Conservation (phyloP, 2,329 filamentous ascomycete genomes). For the Aspergillus puulaauensis region DNA sequence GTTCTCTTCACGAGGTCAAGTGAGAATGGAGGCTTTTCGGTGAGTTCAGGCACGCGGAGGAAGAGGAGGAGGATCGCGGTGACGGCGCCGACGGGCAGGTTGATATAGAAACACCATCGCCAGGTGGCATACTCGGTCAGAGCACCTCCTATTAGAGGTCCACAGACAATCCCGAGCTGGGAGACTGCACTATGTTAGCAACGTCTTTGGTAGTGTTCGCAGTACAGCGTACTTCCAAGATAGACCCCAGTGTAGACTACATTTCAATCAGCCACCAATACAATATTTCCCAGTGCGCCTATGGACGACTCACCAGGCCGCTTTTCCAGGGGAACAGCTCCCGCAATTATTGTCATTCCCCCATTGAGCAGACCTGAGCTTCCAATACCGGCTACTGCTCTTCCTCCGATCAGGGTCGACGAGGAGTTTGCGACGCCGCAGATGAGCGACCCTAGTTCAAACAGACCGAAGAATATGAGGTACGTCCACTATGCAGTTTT, state of each 20-base stretch:
- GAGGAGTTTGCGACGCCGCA: constrained; percentile 4
- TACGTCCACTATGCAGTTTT: background rate
- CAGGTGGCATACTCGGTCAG: constrained; percentile 4
- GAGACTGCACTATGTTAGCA: background rate
- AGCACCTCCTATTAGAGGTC: constrained; percentile 3
- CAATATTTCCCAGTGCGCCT: too few relatives aligned
- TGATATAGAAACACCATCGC: constrained; percentile 13
- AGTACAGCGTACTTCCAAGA: background rate
- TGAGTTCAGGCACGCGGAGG: background rate
- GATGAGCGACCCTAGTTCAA: constrained; percentile 5
- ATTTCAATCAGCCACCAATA: background rate
- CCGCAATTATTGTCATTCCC: background rate
- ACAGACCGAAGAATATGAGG: background rate
- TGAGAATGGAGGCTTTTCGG: background rate
- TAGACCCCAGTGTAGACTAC: background rate
- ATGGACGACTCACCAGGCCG: background rate
- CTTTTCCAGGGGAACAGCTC: background rate
- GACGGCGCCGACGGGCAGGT: constrained; percentile 1
- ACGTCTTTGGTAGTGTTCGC: background rate
- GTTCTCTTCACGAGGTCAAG: background rate
- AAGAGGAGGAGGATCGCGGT: background rate
- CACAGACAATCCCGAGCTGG: constrained; percentile 1
- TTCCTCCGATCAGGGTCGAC: constrained; percentile 1
- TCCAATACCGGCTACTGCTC: constrained; percentile 1
- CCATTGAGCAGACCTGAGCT: constrained; percentile 3